phyloP scores from a whole-genome alignment of 768 basidiomycete species.

The Trametes villosa region DNA sequence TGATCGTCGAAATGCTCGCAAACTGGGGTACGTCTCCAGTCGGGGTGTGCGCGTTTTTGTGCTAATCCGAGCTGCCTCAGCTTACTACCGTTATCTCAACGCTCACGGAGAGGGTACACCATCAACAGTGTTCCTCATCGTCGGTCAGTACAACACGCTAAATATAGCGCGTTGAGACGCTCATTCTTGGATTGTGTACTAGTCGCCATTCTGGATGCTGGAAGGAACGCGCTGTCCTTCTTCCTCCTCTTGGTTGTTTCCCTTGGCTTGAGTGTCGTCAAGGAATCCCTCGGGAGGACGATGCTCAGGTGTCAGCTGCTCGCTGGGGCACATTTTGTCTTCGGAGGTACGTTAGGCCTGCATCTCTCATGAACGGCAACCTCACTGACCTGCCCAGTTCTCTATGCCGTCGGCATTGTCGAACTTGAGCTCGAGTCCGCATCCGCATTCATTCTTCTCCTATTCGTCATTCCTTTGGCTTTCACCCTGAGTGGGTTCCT shows the following conservation, averaged over 20 bases:
- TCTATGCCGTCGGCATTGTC: conserved; percentile 95
- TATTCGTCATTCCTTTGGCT: conserved; percentile 93
- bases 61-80: conserved; percentile 39
- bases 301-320: conserved; percentile 87
- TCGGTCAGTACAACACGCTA: conserved; percentile 57
- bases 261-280: conserved; percentile 89
- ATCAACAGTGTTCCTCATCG: conserved; percentile 89
- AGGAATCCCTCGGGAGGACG: conserved; percentile 80
- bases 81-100: conserved; percentile 95
- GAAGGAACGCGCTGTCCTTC: conserved; percentile 91
- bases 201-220: conserved; percentile 96
- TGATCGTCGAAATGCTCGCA: conserved; percentile 93
- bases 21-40: conserved; percentile 62
- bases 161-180: neutral
- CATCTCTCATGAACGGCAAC: neutral
- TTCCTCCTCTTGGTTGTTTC: conserved; percentile 94
- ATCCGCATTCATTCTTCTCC: conserved; percentile 77
- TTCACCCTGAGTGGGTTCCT: conserved; percentile 96
- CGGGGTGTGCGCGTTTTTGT: neutral
- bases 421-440: conserved; percentile 91
- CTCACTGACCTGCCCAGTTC: conserved; percentile 48
- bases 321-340: conserved; percentile 86
- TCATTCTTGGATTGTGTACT: neutral
- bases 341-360: conserved; percentile 74
- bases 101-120: conserved; percentile 75